Percentiles rank a stretch among this genome's conserved stretches.
Evolutionary conservation across 106 monocot genomes (phyloP).

Genomic region (Iris macrosiphon): DNA sequence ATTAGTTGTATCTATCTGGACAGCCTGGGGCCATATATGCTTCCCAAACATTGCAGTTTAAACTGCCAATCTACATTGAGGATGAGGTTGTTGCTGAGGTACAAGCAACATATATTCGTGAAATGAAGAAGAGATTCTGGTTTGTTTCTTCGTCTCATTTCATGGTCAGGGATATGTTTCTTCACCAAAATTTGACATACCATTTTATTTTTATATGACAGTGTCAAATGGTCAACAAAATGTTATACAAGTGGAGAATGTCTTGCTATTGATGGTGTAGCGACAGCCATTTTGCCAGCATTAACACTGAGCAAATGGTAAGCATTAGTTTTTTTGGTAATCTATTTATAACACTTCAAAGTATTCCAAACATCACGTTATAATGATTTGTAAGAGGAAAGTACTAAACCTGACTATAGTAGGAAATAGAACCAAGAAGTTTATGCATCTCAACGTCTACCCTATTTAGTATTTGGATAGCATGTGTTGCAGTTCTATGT

Average conservation of each 20-base stretch:
- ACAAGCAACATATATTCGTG: constrained; percentile 31
- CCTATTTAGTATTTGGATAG: no score
- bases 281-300: constrained; percentile 41
- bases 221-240: constrained; percentile 49
- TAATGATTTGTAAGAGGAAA: no score
- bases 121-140: constrained; percentile 51
- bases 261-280: constrained; percentile 55
- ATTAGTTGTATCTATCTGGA: no score
- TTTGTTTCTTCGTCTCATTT: constrained; percentile 5
- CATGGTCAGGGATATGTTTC: background rate
- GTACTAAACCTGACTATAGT: no score
- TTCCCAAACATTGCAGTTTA: constrained; percentile 68
- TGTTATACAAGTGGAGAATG: constrained; percentile 22
- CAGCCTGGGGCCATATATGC: constrained; percentile 86
- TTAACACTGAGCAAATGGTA: constrained; percentile 13
- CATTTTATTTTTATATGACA: constrained; percentile 2
- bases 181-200: background rate
- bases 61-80: constrained; percentile 62
- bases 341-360: no score
- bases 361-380: no score
- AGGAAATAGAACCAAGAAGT: no score
- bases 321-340: background rate
- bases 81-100: constrained; percentile 64
- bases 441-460: no score
- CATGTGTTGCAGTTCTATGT: no score